phyloP scores from a whole-genome alignment of 257 asterid species.

The Solanum ossicruentum region DNA sequence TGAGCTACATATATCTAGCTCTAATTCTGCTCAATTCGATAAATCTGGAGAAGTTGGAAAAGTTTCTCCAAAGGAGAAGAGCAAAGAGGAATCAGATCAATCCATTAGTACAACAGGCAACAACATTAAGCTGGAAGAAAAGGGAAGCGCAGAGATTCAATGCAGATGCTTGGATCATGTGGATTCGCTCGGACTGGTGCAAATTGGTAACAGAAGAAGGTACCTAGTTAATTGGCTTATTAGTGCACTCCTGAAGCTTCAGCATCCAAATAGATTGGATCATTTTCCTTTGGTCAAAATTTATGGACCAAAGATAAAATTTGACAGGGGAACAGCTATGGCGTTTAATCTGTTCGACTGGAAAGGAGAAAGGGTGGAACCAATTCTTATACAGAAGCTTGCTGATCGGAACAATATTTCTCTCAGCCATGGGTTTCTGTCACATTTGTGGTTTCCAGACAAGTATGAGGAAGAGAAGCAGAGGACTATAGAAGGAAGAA shows the following conservation, averaged over 20 bases:
- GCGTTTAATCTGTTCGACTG: conserved; percentile 76
- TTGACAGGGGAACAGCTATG: conserved; percentile 79
- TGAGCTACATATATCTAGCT: neutral
- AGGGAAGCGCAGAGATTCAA: conserved; percentile 6
- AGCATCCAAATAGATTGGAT: conserved; percentile 75
- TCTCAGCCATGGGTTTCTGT: conserved; percentile 49
- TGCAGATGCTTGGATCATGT: conserved; percentile 76
- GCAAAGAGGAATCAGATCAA: neutral
- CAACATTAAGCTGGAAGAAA: neutral
- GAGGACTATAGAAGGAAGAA: conserved; percentile 18
- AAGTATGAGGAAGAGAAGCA: conserved; percentile 38
- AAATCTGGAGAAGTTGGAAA: neutral
- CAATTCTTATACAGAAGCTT: conserved; percentile 74
- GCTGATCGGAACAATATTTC: conserved; percentile 70
- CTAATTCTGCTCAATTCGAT: neutral
- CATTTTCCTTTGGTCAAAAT: conserved; percentile 53
- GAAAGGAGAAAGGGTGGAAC: conserved; percentile 81
- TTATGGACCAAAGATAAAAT: conserved; percentile 80
- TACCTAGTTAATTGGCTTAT: conserved; percentile 83
- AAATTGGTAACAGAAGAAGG: conserved; percentile 53
- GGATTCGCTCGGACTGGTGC: conserved; percentile 59
- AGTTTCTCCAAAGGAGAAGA: neutral
- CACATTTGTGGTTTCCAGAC: conserved; percentile 46
- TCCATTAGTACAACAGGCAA: neutral
- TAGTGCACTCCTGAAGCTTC: conserved; percentile 55